Conservation (phyloP, 208 protist species). For the Leishmania aethiopica region DNA sequence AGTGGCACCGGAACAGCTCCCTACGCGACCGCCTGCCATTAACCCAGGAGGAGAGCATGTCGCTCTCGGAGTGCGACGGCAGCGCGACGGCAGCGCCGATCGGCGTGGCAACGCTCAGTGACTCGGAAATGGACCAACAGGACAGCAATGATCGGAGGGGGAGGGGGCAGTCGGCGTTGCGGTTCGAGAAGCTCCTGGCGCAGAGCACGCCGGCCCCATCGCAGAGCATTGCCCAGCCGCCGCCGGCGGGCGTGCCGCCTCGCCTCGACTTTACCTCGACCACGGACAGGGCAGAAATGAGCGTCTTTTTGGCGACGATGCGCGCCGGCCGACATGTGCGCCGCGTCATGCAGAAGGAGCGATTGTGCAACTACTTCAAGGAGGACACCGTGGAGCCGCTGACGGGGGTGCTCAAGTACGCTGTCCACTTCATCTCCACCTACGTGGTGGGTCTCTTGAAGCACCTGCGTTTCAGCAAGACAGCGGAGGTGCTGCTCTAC, state of each 20-base stretch:
- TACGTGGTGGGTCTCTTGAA: conserved; percentile 34
- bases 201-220: background rate
- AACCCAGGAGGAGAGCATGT: background rate
- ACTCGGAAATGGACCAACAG: conserved; percentile 27
- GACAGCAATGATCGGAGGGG: conserved; percentile 1
- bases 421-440: conserved; percentile 23
- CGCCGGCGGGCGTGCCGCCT: conserved; percentile 45
- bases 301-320: conserved; percentile 50
- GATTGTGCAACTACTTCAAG: background rate
- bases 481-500: conserved; percentile 39
- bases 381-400: conserved; percentile 23
- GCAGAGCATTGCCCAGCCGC: conserved; percentile 1
- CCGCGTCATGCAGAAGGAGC: conserved; percentile 40
- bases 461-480: conserved; percentile 39
- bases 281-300: conserved; percentile 61
- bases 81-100: background rate
- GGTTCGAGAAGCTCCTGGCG: conserved; percentile 7
- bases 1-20: conserved; percentile 1
- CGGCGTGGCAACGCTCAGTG: background rate
- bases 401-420: conserved; percentile 14
- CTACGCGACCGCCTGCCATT: background rate
- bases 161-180: background rate
- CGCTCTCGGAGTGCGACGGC: conserved; percentile 1
- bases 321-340: conserved; percentile 46
- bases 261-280: conserved; percentile 81